These are phyloP conservation scores for Amesomyces nigricolor DNA, from an alignment of 2,329 filamentous ascomycete genomes.

Conservation along the genomic window DNA sequence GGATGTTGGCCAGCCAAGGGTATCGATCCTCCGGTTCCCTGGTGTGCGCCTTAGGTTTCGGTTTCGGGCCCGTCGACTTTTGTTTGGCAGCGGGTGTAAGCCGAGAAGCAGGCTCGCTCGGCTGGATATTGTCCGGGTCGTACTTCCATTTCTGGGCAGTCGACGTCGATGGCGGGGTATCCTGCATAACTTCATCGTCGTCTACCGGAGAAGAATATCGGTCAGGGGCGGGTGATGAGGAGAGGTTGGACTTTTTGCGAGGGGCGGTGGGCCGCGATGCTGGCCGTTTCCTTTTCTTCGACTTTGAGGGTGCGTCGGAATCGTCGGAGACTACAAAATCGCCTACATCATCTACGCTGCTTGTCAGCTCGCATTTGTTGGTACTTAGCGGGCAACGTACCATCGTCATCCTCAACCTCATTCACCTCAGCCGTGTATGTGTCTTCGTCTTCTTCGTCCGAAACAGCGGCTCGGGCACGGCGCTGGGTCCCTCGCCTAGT, in stretches of 20 bases:
- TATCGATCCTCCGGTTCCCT: slow-evolving; percentile 83
- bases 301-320: slow-evolving; percentile 59
- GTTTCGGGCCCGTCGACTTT: slow-evolving; percentile 31
- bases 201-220: slow-evolving; percentile 31
- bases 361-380: slow-evolving; percentile 14
- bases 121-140: slow-evolving; percentile 43
- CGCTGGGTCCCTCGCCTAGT: slow-evolving; percentile 36
- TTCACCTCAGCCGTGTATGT: slow-evolving; percentile 59
- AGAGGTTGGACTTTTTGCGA: slow-evolving; percentile 58
- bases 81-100: slow-evolving; percentile 19
- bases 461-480: slow-evolving; percentile 53
- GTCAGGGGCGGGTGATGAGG: slow-evolving; percentile 34
- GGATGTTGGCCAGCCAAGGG: slow-evolving; percentile 79
- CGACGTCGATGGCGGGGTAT: slow-evolving; percentile 52
- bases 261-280: slow-evolving; percentile 43
- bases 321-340: slow-evolving; percentile 87
- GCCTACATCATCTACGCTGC: slow-evolving; percentile 60
- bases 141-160: slow-evolving; percentile 79
- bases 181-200: slow-evolving; percentile 50
- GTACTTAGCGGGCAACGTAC: background rate
- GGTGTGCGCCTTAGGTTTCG: slow-evolving; percentile 65
- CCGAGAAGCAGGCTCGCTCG: slow-evolving; percentile 27
- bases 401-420: slow-evolving; percentile 54
- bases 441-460: slow-evolving; percentile 66
- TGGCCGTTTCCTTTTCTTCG: slow-evolving; percentile 72